Conservation (phyloP, 1,284 basidiomycete genomes). For the Nidula niveotomentosa region DNA sequence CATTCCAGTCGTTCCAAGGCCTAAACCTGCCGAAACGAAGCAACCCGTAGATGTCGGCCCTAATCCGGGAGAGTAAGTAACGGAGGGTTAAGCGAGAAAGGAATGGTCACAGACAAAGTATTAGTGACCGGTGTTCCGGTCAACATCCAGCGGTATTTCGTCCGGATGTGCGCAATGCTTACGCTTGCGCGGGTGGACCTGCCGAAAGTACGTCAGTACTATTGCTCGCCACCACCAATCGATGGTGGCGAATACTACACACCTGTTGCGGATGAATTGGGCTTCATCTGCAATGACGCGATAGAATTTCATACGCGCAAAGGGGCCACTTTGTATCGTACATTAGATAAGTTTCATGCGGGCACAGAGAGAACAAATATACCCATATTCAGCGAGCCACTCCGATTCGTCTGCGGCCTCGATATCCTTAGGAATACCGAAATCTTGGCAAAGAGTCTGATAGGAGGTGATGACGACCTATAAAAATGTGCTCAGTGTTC, state of each 20-base stretch:
- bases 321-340: conserved; percentile 42
- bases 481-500: conserved; percentile 3
- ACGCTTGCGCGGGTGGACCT: conserved; percentile 58
- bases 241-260: neutral
- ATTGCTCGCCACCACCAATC: neutral
- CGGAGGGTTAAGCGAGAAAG: conserved; percentile 1
- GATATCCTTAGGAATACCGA: conserved; percentile 44
- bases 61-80: conserved; percentile 16
- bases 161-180: conserved; percentile 52
- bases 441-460: conserved; percentile 60
- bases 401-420: conserved; percentile 42
- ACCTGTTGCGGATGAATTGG: conserved; percentile 69
- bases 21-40: conserved; percentile 65
- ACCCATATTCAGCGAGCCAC: conserved; percentile 53
- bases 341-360: neutral
- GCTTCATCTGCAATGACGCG: conserved; percentile 70
- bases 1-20: conserved; percentile 69
- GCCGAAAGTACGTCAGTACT: neutral
- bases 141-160: conserved; percentile 69
- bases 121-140: conserved; percentile 76
- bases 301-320: conserved; percentile 57
- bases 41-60: conserved; percentile 68
- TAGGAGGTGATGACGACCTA: conserved; percentile 70
- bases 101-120: conserved; percentile 44
- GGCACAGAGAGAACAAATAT: conserved; percentile 5